phyloP scores from a whole-genome alignment of 306 rosid genomes.

The Cajanus cajan region DNA sequence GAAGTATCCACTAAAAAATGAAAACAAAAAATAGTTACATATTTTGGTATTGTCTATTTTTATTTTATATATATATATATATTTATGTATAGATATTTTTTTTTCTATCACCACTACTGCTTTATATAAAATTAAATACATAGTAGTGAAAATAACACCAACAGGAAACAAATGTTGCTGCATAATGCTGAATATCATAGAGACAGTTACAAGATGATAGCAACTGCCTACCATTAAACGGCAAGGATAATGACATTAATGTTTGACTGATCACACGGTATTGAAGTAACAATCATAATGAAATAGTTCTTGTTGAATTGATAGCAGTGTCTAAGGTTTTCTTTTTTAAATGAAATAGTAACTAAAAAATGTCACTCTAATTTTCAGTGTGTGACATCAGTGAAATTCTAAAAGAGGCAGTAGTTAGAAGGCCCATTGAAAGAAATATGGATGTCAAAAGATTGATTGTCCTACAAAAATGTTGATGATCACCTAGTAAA shows the following conservation, averaged over 20 bases:
- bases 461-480: not conserved
- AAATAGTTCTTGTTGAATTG: not conserved
- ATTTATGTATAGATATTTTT: no score
- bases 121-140: not conserved
- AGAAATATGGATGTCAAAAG: not conserved
- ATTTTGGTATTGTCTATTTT: not conserved
- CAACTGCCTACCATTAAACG: not conserved
- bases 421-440: not conserved
- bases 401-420: not conserved
- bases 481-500: not conserved
- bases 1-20: no score
- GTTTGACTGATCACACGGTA: not conserved
- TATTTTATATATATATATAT: no score
- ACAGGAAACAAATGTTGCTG: not conserved
- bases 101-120: not conserved
- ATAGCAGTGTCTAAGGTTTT: not conserved
- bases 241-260: conserved; percentile 11
- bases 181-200: not conserved
- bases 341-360: not conserved
- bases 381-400: not conserved
- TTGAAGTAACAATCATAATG: not conserved
- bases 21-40: no score
- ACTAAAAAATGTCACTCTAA: not conserved
- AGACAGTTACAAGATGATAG: not conserved
- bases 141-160: not conserved